phyloP scores from a whole-genome alignment of 345 rosid genomes.

The Fremontodendron californicum region DNA sequence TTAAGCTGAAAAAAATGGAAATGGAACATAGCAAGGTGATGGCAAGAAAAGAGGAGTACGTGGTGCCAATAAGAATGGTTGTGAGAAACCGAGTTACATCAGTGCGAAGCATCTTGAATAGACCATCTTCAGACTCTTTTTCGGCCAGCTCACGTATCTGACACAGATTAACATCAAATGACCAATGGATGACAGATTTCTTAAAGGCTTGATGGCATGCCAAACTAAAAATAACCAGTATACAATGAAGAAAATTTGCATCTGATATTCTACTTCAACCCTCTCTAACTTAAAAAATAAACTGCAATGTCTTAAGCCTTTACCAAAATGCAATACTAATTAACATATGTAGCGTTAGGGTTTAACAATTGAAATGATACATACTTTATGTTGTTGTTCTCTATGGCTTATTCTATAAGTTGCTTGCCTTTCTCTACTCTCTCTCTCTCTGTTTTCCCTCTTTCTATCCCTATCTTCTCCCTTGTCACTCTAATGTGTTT shows the following conservation, averaged over 20 bases:
- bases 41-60: conserved; percentile 48
- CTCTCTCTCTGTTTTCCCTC: background rate
- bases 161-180: conserved; percentile 25
- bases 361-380: background rate
- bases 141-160: conserved; percentile 97
- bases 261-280: background rate
- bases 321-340: background rate
- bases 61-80: conserved; percentile 97
- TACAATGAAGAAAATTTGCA: background rate
- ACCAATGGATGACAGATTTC: conserved; percentile 17
- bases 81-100: conserved; percentile 98
- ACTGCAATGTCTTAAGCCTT: background rate
- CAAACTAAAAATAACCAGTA: background rate
- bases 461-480: background rate
- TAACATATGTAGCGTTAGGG: background rate
- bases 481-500: background rate
- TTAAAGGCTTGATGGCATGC: background rate
- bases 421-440: background rate
- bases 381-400: background rate
- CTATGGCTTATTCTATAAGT: background rate
- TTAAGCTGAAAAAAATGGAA: conserved; percentile 12
- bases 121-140: conserved; percentile 91
- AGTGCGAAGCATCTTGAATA: conserved; percentile 90
- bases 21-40: conserved; percentile 3
- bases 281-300: background rate